phyloP scores from a whole-genome alignment of 1,139 yeast species.

The Suhomyces wounanorum region DNA sequence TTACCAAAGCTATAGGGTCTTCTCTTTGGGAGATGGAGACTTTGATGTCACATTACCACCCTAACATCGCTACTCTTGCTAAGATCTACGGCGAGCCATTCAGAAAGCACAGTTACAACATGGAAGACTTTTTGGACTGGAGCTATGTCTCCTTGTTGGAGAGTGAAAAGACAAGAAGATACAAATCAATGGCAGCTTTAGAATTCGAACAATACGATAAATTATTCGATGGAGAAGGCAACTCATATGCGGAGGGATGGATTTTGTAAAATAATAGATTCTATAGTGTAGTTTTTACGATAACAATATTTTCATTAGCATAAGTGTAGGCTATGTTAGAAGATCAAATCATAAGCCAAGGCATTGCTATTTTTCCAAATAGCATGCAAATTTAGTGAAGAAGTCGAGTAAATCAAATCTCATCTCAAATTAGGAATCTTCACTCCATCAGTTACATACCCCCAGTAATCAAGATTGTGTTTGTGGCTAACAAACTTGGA shows the following conservation, averaged over 20 bases:
- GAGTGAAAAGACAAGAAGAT: constrained; percentile 70
- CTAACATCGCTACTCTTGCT: constrained; percentile 91
- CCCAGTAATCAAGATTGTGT: not conserved
- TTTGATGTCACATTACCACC: constrained; percentile 86
- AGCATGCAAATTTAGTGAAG: too few species aligned
- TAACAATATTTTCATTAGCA: not conserved
- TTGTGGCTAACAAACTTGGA: not conserved
- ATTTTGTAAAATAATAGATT: constrained; percentile 7
- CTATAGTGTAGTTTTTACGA: not conserved
- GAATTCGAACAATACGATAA: constrained; percentile 67
- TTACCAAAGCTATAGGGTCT: constrained; percentile 77
- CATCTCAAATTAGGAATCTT: too few species aligned
- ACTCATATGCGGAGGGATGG: constrained; percentile 20
- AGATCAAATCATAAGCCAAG: too few species aligned
- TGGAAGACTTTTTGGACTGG: constrained; percentile 96
- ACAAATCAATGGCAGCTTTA: constrained; percentile 72
- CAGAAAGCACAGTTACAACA: constrained; percentile 78
- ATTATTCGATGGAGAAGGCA: constrained; percentile 31
- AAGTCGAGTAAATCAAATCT: too few species aligned
- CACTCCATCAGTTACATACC: too few species aligned
- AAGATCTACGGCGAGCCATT: constrained; percentile 88
- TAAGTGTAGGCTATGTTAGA: not conserved
- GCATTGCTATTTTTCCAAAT: too few species aligned
- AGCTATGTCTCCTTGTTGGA: constrained; percentile 72
- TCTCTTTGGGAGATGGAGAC: constrained; percentile 92